A percentile compares a stretch with the other conserved stretches of the same genome.
phyloP scores from a whole-genome alignment of 805 yeast species.

The Barnettozyma sp. region DNA sequence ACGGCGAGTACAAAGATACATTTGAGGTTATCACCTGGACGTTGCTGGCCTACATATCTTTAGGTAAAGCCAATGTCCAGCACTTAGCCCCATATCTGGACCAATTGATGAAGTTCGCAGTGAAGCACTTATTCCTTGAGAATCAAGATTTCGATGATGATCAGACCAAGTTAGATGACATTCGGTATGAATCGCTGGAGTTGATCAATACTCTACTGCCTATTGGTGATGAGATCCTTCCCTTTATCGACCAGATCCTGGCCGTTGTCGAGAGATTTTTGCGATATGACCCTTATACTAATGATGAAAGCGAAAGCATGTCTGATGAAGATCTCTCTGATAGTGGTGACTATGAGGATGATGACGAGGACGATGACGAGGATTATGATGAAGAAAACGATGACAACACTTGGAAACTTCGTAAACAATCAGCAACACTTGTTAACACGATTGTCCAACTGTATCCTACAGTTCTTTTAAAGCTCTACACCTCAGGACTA shows the following conservation, averaged over 20 bases:
- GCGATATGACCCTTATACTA: slow-evolving; percentile 41
- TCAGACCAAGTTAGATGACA: slow-evolving; percentile 36
- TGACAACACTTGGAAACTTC: slow-evolving; percentile 56
- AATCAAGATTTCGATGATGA: slow-evolving; percentile 32
- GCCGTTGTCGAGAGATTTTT: slow-evolving; percentile 28
- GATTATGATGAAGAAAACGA: slow-evolving; percentile 36
- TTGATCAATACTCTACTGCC: slow-evolving; percentile 36
- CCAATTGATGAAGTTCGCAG: slow-evolving; percentile 20
- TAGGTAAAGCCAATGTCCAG: slow-evolving; percentile 26
- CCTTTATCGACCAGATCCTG: slow-evolving; percentile 25
- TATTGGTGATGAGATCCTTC: slow-evolving; percentile 29
- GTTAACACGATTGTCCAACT: slow-evolving; percentile 32
- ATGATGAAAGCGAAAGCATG: slow-evolving; percentile 28
- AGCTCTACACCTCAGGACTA: slow-evolving; percentile 27
- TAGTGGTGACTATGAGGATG: slow-evolving; percentile 42
- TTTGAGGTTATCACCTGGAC: slow-evolving; percentile 20
- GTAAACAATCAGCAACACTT: slow-evolving; percentile 45
- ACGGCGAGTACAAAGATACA: slow-evolving; percentile 14
- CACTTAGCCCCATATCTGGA: slow-evolving; percentile 19
- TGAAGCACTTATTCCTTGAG: slow-evolving; percentile 23
- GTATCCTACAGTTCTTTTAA: slow-evolving; percentile 32
- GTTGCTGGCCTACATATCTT: slow-evolving; percentile 18
- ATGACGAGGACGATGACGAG: slow-evolving; percentile 33
- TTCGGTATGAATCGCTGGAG: slow-evolving; percentile 43
- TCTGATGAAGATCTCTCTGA: slow-evolving; percentile 35